Evolutionary conservation across 345 rosid species (phyloP), one percentile per base, ranked within the genome.

Genomic region (Syzygium aromaticum): DNA sequence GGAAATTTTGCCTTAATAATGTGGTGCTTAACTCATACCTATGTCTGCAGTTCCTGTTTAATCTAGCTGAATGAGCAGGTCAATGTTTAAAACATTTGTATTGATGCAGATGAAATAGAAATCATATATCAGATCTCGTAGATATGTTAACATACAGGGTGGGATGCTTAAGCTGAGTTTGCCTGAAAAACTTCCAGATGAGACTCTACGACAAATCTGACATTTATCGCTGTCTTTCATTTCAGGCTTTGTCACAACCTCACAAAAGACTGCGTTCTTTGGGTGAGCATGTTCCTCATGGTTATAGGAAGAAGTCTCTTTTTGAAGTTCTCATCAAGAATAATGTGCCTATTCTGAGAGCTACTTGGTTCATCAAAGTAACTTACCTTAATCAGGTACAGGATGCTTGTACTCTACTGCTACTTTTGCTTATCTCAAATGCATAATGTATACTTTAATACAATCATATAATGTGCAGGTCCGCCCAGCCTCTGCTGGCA

Each of bases 321-420:
- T 93, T 98, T 87, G 99, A 98, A 93, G 94, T 96, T 90, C 98
- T 98, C 90, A 93, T 96, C 85, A 95, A 95, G 92, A 96, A 96
- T 91, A 95, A 96, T 91, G 99, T 98, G 86, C 99, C 99, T 85
- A 89, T 98, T 92, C 93, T 94, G 87, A 94, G 98, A 90, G 98
- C 99, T 90, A 95, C 99, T 86, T 98, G 99, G 99, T 96, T 93
- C 92, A 93, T 96, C 87, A 98, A 96, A 95, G 96, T 98, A 86
- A 94, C 95, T 86, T 98, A 98, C 89, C 99, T 98, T 90, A 96
- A 96, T 92, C 99, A 96, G 99, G 99, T 96, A 92, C 25, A 56
- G 52, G 56, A 85, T 30, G 54, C 85, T 85, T 43, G 49, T 84
- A 23, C 59, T 7, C 84, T 19, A 51, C 82, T 38, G 27, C 49